Percentiles rank a stretch among this genome's conserved stretches.
Conservation (phyloP, 1,139 yeast species). For the Geotrichum australiense region DNA sequence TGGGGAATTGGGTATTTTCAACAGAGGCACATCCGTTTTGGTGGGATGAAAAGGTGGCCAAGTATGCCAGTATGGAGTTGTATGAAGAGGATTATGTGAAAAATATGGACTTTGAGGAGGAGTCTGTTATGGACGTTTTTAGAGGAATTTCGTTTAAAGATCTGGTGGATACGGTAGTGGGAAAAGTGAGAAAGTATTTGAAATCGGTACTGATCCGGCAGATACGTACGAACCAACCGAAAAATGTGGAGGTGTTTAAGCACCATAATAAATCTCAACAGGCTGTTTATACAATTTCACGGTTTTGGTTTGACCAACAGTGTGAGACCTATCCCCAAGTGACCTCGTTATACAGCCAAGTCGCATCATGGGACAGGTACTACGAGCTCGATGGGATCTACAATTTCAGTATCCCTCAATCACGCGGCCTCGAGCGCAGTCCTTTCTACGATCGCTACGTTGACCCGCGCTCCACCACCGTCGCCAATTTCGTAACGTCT, state of each 20-base stretch:
- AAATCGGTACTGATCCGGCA: too few species aligned
- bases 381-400: conserved; percentile 29
- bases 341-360: conserved; percentile 22
- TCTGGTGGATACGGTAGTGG: too few species aligned
- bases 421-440: conserved; percentile 4
- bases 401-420: conserved; percentile 24
- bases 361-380: conserved; percentile 34
- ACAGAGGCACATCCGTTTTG: conserved; percentile 94
- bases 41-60: conserved; percentile 38
- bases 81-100: background rate
- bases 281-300: background rate
- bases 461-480: conserved; percentile 7
- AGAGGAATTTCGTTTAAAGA: background rate
- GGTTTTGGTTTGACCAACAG: conserved; percentile 12
- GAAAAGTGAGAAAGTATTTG: too few species aligned
- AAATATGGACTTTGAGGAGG: background rate
- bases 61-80: conserved; percentile 20
- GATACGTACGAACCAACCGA: too few species aligned
- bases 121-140: background rate
- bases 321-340: conserved; percentile 8
- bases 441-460: conserved; percentile 10
- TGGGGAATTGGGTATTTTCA: conserved; percentile 66
- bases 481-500: conserved; percentile 2
- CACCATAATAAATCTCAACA: background rate
- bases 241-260: too few species aligned